Percentiles rank a stretch among this genome's conserved stretches.
phyloP scores from a whole-genome alignment of 2,329 filamentous ascomycete species.

The Neofusicoccum umdonicola region DNA sequence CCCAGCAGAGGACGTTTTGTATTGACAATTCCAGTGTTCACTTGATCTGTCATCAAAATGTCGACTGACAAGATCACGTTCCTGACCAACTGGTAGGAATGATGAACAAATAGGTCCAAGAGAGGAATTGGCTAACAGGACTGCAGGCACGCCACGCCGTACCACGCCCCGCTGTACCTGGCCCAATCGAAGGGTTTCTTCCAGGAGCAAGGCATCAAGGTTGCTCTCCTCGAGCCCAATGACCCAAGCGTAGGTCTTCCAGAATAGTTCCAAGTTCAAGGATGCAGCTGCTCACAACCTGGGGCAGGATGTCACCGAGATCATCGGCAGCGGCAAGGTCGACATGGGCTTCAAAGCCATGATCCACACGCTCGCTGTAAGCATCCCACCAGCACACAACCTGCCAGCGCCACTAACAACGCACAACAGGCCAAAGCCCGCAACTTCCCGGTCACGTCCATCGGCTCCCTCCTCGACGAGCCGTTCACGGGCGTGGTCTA shows the following conservation, averaged over 20 bases:
- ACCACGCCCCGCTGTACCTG: constrained; percentile 75
- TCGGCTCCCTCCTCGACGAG: constrained; percentile 74
- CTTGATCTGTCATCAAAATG: constrained; percentile 58
- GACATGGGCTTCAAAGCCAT: constrained; percentile 81
- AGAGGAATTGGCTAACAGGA: not conserved
- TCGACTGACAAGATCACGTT: constrained; percentile 83
- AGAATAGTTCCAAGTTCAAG: not conserved
- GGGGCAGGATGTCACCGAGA: constrained; percentile 69
- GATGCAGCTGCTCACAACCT: constrained; percentile 16
- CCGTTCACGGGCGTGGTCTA: constrained; percentile 79
- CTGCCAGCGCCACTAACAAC: not conserved
- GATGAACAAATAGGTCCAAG: constrained; percentile 18
- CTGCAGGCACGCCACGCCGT: constrained; percentile 73
- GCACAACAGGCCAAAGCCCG: constrained; percentile 68
- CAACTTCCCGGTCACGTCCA: constrained; percentile 68
- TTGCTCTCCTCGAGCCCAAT: constrained; percentile 74
- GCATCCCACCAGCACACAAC: constrained; percentile 21
- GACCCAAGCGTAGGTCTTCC: constrained; percentile 61
- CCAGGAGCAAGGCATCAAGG: constrained; percentile 72
- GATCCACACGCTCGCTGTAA: constrained; percentile 74
- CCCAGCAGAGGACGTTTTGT: constrained; percentile 31
- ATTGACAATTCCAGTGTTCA: constrained; percentile 51
- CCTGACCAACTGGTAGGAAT: constrained; percentile 72
- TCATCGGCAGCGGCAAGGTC: constrained; percentile 73
- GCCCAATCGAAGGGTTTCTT: constrained; percentile 75